Evolutionary conservation across 768 basidiomycete genomes (phyloP).

Genomic region (Phylloporus arenicola): DNA sequence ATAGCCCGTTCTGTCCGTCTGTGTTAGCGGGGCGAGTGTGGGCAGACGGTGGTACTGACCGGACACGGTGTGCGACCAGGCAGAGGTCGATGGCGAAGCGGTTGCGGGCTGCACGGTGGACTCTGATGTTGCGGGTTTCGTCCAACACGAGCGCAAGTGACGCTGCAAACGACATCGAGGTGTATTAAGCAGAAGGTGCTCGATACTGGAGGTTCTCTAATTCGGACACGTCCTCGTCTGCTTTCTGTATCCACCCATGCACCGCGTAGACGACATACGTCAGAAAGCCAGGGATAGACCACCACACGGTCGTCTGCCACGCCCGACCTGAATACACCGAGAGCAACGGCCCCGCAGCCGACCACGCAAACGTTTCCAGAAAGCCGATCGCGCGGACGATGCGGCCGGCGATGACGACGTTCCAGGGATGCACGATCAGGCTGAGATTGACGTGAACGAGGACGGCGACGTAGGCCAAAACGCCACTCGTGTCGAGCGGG

Average conservation of each 20-base stretch:
- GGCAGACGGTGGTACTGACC: slow-evolving; percentile 29
- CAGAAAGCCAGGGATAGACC: slow-evolving; percentile 40
- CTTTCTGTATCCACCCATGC: slow-evolving; percentile 39
- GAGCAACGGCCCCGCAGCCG: slow-evolving; percentile 45
- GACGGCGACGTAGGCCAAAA: slow-evolving; percentile 45
- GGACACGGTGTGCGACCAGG: slow-evolving; percentile 38
- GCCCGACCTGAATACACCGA: slow-evolving; percentile 43
- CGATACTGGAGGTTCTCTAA: slow-evolving; percentile 52
- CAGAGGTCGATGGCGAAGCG: slow-evolving; percentile 38
- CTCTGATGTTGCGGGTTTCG: slow-evolving; percentile 5
- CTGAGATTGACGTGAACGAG: slow-evolving; percentile 47
- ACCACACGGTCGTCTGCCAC: slow-evolving; percentile 55
- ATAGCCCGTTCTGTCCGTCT: slow-evolving; percentile 33
- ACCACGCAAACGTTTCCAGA: slow-evolving; percentile 32
- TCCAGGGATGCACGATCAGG: slow-evolving; percentile 37
- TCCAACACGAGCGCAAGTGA: slow-evolving; percentile 19
- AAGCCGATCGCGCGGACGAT: slow-evolving; percentile 30
- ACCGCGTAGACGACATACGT: slow-evolving; percentile 44
- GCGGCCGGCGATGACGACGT: slow-evolving; percentile 23
- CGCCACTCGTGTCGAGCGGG: slow-evolving; percentile 41
- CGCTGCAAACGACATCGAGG: slow-evolving; percentile 4
- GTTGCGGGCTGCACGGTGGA: slow-evolving; percentile 6
- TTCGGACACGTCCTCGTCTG: slow-evolving; percentile 42
- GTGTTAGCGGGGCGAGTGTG: background rate
- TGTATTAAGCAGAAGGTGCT: slow-evolving; percentile 47